Conservation (phyloP, 2,329 filamentous ascomycete genomes). For the Pleoardoris graminearum region DNA sequence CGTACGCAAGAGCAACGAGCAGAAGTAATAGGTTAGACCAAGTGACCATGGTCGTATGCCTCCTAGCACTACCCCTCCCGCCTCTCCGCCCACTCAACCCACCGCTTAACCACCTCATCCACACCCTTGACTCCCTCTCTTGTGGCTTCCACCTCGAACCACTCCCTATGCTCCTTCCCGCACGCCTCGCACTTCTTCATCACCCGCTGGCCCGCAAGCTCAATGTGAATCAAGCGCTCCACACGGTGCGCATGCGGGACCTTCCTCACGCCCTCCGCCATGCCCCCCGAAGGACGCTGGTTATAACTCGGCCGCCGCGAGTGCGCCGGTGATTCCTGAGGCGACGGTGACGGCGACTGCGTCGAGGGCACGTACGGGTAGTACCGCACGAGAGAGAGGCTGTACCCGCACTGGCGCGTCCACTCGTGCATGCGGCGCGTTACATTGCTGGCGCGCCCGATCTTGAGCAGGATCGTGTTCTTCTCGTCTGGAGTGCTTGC, state of each 20-base stretch:
- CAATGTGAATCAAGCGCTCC: slow-evolving; percentile 86
- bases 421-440: slow-evolving; percentile 90
- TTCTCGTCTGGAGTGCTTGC: slow-evolving; percentile 19
- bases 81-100: slow-evolving; percentile 80
- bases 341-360: slow-evolving; percentile 28
- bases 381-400: slow-evolving; percentile 83
- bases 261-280: slow-evolving; percentile 57
- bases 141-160: slow-evolving; percentile 86
- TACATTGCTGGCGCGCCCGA: slow-evolving; percentile 75
- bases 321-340: slow-evolving; percentile 33
- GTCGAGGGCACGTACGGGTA: slow-evolving; percentile 72
- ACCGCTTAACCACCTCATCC: slow-evolving; percentile 76
- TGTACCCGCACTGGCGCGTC: slow-evolving; percentile 89
- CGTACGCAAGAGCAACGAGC: no score
- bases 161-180: slow-evolving; percentile 85
- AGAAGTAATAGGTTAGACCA: no score
- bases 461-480: slow-evolving; percentile 69
- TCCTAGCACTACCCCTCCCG: background rate
- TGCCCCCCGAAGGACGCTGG: slow-evolving; percentile 16
- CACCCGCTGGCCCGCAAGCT: slow-evolving; percentile 66
- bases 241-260: slow-evolving; percentile 86
- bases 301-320: slow-evolving; percentile 29
- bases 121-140: slow-evolving; percentile 69
- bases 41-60: no score
- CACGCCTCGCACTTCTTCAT: slow-evolving; percentile 73